phyloP scores from a whole-genome alignment of 192 early-diverging fungal species.

The Thamnidium elegans region DNA sequence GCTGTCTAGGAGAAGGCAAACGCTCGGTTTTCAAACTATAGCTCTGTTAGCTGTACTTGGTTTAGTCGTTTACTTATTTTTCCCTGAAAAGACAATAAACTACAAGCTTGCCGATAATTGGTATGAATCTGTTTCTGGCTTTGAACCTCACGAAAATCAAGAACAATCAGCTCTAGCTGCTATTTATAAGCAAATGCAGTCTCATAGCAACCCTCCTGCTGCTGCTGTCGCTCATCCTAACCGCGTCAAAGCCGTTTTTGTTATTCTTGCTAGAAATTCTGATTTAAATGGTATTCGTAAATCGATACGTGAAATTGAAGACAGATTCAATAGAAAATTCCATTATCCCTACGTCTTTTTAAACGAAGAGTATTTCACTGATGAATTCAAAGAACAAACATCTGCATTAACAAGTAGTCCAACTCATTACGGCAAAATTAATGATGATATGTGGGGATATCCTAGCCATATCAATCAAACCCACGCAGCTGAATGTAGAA shows the following conservation, averaged over 20 bases:
- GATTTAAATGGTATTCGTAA: constrained; percentile 58
- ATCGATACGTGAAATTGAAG: constrained; percentile 68
- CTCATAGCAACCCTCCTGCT: not conserved
- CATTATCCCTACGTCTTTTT: constrained; percentile 87
- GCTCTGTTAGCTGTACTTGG: not conserved
- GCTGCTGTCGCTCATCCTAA: not conserved
- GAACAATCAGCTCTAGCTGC: constrained; percentile 2
- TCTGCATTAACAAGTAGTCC: constrained; percentile 51
- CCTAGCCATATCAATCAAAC: constrained; percentile 72
- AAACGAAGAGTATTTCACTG: constrained; percentile 71
- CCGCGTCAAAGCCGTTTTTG: constrained; percentile 60
- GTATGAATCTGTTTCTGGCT: not conserved
- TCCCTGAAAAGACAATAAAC: not conserved
- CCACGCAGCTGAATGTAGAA: constrained; percentile 46
- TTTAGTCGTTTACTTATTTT: not conserved
- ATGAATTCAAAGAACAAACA: constrained; percentile 60
- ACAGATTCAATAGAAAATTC: constrained; percentile 74
- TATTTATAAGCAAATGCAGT: not conserved
- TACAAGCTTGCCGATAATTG: not conserved
- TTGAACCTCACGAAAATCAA: constrained; percentile 1
- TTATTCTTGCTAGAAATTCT: constrained; percentile 72
- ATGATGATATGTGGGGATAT: constrained; percentile 66
- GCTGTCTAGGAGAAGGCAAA: constrained; percentile 28
- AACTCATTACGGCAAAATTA: constrained; percentile 52
- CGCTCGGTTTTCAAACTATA: constrained; percentile 14